Conservation (phyloP, 2,329 filamentous ascomycete species). For the Knoxdaviesia capensis region DNA sequence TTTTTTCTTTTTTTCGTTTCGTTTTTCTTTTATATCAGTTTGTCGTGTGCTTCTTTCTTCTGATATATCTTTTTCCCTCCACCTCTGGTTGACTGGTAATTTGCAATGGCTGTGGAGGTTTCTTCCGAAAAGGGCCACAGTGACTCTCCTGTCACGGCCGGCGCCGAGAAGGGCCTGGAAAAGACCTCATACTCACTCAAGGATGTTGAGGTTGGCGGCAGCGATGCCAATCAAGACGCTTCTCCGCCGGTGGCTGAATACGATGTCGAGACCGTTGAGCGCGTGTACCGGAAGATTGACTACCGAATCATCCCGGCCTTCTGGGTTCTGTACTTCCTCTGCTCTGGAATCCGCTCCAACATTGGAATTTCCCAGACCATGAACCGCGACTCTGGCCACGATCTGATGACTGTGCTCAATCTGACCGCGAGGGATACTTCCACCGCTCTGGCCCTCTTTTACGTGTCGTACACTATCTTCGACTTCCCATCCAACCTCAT, state of each 20-base stretch:
- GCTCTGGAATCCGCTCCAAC: slow-evolving; percentile 79
- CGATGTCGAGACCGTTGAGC: slow-evolving; percentile 29
- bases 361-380: slow-evolving; percentile 90
- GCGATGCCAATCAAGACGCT: neutral
- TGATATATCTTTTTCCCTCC: neutral
- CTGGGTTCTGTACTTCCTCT: slow-evolving; percentile 81
- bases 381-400: slow-evolving; percentile 52
- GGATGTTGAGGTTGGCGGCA: neutral
- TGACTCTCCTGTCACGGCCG: neutral
- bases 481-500: slow-evolving; percentile 75
- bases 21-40: neutral
- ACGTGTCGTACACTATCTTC: slow-evolving; percentile 80
- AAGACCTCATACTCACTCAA: no score
- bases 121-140: neutral
- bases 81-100: neutral
- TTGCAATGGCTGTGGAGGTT: neutral
- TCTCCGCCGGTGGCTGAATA: slow-evolving; percentile 16
- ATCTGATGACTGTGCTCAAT: slow-evolving; percentile 51
- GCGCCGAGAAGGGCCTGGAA: no score
- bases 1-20: neutral
- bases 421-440: slow-evolving; percentile 61
- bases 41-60: neutral
- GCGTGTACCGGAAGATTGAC: slow-evolving; percentile 37
- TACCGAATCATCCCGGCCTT: slow-evolving; percentile 50
- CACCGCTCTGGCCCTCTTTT: slow-evolving; percentile 71